phyloP scores from a whole-genome alignment of 371 early-diverging fungal genomes.

The Phascolomyces articulosus region DNA sequence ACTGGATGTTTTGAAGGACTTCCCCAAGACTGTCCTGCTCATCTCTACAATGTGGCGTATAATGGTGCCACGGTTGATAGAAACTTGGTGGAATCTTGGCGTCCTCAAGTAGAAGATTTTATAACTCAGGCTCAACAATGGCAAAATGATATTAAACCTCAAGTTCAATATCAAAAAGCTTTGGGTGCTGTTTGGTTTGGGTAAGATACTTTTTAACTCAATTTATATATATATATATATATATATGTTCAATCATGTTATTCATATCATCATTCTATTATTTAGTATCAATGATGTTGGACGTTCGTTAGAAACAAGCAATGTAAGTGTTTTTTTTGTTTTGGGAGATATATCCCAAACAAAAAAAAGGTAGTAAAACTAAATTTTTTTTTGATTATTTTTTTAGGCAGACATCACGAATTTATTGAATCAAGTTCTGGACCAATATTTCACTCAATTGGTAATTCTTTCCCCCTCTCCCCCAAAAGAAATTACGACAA shows the following conservation, averaged over 20 bases:
- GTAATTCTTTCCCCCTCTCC: no score
- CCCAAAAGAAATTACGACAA: no score
- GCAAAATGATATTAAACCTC: conserved; percentile 1
- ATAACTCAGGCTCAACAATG: not conserved
- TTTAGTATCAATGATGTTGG: conserved; percentile 10
- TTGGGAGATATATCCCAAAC: not conserved
- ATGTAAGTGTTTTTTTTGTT: not conserved
- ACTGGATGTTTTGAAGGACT: conserved; percentile 7
- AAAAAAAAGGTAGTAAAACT: no score
- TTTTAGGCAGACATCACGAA: not conserved
- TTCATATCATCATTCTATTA: not conserved
- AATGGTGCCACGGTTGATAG: conserved; percentile 9
- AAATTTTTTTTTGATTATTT: not conserved
- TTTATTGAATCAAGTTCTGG: not conserved
- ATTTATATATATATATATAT: no score
- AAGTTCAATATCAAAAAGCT: not conserved
- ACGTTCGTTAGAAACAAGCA: not conserved
- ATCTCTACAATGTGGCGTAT: conserved; percentile 7
- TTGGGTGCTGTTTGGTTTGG: conserved; percentile 2
- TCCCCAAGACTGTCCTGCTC: conserved; percentile 6
- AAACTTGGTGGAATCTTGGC: not conserved
- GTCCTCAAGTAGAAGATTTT: not conserved
- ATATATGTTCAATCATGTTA: no score
- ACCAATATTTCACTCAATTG: conserved; percentile 2
- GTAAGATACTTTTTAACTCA: not conserved